A percentile compares a stretch with the other conserved stretches of the same genome.
Conservation (phyloP, 805 yeast species). For the Candida wancherniae region DNA sequence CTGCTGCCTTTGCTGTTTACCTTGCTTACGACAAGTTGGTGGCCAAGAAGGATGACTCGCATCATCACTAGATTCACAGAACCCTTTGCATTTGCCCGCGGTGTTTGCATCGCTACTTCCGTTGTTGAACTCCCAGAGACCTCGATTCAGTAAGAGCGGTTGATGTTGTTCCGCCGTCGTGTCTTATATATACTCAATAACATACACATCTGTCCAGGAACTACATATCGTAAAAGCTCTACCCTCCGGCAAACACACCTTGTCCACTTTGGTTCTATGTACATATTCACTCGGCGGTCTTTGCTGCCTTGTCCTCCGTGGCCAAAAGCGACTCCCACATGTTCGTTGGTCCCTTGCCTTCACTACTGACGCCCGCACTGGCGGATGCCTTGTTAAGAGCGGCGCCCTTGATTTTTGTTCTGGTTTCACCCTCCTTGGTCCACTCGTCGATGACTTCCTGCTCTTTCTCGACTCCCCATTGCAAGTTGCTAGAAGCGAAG, state of each 20-base stretch:
- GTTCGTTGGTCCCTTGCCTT: conserved; percentile 18
- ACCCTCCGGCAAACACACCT: too few species aligned
- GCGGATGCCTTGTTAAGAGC: conserved; percentile 21
- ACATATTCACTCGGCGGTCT: conserved; percentile 10
- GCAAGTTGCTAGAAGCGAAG: conserved; percentile 56
- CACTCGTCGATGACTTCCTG: conserved; percentile 67
- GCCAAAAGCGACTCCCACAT: conserved; percentile 21
- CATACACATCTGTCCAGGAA: background rate
- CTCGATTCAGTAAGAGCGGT: too few species aligned
- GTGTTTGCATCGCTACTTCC: background rate
- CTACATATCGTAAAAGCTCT: too few species aligned
- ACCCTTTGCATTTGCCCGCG: background rate
- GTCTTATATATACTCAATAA: too few species aligned
- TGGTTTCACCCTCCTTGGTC: conserved; percentile 64
- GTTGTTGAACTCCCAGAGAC: too few species aligned
- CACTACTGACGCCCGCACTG: conserved; percentile 16
- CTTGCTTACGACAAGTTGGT: conserved; percentile 57
- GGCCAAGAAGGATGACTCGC: conserved; percentile 30
- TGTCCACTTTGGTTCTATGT: too few species aligned
- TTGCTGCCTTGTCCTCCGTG: too few species aligned
- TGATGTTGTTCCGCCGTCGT: too few species aligned
- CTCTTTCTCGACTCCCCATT: conserved; percentile 67
- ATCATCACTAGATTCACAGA: conserved; percentile 14
- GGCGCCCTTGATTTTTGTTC: conserved; percentile 54
- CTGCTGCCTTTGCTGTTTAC: conserved; percentile 67